Evolutionary conservation across 768 basidiomycete species (phyloP).

Genomic region (Hortiboletus flavorubellus): DNA sequence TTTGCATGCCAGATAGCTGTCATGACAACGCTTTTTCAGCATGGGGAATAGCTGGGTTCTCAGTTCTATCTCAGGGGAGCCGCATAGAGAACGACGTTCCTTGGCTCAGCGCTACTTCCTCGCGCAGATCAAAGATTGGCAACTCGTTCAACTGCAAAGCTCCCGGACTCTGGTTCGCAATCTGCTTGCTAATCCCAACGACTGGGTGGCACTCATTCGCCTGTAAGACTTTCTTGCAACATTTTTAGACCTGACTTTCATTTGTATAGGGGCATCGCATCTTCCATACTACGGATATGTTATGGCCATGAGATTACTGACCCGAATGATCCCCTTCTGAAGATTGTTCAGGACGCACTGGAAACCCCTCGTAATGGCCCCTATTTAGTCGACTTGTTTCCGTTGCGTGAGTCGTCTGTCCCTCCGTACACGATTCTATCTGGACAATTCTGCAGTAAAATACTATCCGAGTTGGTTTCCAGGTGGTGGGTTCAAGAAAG

Average conservation of each 20-base stretch:
- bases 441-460: conserved; percentile 1
- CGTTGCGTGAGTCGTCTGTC: conserved; percentile 1
- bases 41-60: conserved; percentile 1
- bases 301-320: conserved; percentile 6
- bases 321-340: conserved; percentile 1
- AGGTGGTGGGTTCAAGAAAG: conserved; percentile 8
- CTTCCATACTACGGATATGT: neutral
- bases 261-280: neutral
- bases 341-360: conserved; percentile 2
- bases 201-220: conserved; percentile 3
- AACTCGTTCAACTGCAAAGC: conserved; percentile 8
- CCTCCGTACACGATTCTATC: neutral
- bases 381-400: conserved; percentile 10
- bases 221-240: neutral
- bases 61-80: conserved; percentile 2
- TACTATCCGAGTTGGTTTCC: conserved; percentile 17
- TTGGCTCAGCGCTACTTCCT: conserved; percentile 12
- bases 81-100: conserved; percentile 7
- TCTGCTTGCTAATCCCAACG: neutral
- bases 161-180: neutral
- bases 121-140: conserved; percentile 14
- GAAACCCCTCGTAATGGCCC: neutral
- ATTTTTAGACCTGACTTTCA: neutral
- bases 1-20: neutral
- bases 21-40: neutral